Base-by-base conservation (phyloP, 805 yeast species). In the Sugiyamaella marilandica region DNA sequence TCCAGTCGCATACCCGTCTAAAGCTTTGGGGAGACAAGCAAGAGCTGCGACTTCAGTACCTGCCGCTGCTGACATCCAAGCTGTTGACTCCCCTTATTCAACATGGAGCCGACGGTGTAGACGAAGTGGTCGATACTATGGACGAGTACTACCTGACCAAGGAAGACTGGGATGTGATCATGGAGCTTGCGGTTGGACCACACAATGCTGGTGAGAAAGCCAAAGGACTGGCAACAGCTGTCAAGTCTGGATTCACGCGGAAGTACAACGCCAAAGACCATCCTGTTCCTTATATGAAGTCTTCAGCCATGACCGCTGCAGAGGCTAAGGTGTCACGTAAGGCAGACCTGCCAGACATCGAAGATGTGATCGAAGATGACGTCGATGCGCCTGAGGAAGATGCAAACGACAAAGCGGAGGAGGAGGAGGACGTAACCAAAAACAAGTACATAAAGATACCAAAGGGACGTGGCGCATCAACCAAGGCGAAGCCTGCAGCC, bases 121-220 rank as follows among this genome's bases (percentile, higher is more conserved):
- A 73, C 0, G 78, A 76, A 2, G 84, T 86, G 2, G 82, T 94
- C 47, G 73, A 74, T n/a, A 62, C 80, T 1, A 77, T 94, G 86
- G 99, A 94, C 68, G 74, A 81, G 34, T 94, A 94, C 68, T 94
- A 82, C 63, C 67, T 94, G 36, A 86, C 96, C 7, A 85, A 82
- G 62, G 96, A 91, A 53, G 98, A 94, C 68, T 92, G 95, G 91
- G 98, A 92, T 64, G 78, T 77, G 19, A 72, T 94, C 10, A 75
- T 89, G 78, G 97, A 91, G 57, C 80, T 91, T 56, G 85, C 88
- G 14, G 83, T 90, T 10, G 96, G 96, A 0, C 64, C 67, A 7
- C 66, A 67, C 32, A 63, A 61, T 29, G 72, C 74, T 32, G 76
- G 74, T 11, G 75, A 68, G 13, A 63, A 68, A 34, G 74, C 80